A percentile compares a stretch with the other conserved stretches of the same genome.
phyloP scores from a whole-genome alignment of 495 filamentous ascomycete species.

The Trichocladium antarcticum region DNA sequence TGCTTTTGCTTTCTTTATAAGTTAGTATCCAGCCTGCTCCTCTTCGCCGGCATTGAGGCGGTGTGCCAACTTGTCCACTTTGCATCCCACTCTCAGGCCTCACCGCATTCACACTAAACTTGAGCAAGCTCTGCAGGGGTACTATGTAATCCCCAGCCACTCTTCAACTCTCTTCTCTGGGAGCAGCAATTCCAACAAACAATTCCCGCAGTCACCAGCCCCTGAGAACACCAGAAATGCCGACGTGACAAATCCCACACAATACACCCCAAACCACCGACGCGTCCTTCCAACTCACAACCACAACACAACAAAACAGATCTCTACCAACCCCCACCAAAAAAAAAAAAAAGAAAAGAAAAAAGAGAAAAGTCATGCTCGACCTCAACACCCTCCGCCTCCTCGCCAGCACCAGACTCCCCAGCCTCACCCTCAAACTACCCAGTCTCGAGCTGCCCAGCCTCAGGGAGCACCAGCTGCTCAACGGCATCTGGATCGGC shows the following conservation, averaged over 20 bases:
- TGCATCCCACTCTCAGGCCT: slow-evolving; percentile 2
- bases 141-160: no score
- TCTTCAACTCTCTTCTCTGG: no score
- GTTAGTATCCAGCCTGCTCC: no score
- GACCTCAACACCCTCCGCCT: background rate
- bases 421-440: slow-evolving; percentile 17
- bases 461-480: slow-evolving; percentile 28
- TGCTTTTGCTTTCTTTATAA: no score
- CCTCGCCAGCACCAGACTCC: background rate
- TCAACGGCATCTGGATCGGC: slow-evolving; percentile 39
- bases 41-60: background rate
- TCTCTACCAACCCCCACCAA: background rate
- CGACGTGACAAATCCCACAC: no score
- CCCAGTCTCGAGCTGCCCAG: background rate
- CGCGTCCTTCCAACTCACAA: no score
- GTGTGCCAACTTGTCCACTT: background rate
- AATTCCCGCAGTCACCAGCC: no score
- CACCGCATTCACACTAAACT: slow-evolving; percentile 9
- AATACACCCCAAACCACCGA: no score
- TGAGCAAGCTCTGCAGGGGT: no score
- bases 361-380: background rate
- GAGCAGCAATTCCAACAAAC: no score
- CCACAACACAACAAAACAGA: background rate
- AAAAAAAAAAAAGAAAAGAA: no score
- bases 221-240: no score